Conservation (phyloP, 768 basidiomycete genomes). For the Lactarius sp. region DNA sequence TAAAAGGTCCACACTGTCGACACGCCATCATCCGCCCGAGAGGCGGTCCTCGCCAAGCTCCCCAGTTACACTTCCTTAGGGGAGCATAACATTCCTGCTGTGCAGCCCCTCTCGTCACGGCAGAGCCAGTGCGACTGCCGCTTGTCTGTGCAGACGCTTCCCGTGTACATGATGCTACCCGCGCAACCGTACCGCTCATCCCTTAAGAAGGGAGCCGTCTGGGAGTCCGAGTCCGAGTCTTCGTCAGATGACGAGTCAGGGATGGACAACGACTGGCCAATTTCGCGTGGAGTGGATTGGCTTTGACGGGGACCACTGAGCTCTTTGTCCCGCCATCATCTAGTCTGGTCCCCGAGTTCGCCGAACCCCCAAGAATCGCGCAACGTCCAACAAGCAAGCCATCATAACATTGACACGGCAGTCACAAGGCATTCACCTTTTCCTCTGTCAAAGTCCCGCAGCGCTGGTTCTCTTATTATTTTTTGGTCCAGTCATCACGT, state of each 20-base stretch:
- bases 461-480: too few relatives aligned
- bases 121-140: background rate
- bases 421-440: background rate
- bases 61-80: background rate
- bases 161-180: background rate
- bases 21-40: background rate
- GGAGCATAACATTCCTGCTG: background rate
- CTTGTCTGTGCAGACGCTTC: background rate
- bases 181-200: background rate
- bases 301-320: constrained; percentile 1
- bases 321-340: background rate
- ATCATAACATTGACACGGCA: background rate
- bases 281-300: constrained; percentile 24
- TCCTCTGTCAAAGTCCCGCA: background rate
- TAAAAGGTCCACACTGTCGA: constrained; percentile 11
- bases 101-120: background rate
- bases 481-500: background rate
- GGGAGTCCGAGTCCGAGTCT: constrained; percentile 2
- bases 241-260: background rate
- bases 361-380: background rate
- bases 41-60: background rate
- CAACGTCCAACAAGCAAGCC: background rate
- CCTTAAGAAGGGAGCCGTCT: constrained; percentile 3
- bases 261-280: constrained; percentile 9
- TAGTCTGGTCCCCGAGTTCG: background rate